A percentile compares a stretch with the other conserved stretches of the same genome.
Evolutionary conservation across 1,284 basidiomycete genomes (phyloP).

Genomic region (Afroboletus lepidellus): DNA sequence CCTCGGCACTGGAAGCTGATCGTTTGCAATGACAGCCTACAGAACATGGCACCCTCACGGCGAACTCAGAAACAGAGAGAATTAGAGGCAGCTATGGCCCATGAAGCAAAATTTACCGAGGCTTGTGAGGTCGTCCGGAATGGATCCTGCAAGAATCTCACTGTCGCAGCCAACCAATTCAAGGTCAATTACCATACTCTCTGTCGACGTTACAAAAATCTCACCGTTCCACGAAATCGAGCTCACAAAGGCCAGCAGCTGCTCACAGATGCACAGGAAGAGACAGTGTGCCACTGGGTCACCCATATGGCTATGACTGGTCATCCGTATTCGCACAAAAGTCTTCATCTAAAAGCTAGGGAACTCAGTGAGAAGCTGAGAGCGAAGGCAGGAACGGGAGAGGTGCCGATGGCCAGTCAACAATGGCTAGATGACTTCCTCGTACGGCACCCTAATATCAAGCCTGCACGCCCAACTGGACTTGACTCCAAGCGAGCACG

Average conservation of each 20-base stretch:
- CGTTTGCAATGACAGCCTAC: too few relatives aligned
- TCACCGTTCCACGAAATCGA: not conserved
- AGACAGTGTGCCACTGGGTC: not conserved
- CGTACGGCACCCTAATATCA: not conserved
- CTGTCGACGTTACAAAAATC: not conserved
- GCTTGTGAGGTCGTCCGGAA: not conserved
- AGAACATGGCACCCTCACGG: not conserved
- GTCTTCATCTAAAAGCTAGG: not conserved
- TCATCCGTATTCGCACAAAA: not conserved
- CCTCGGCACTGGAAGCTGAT: too few relatives aligned
- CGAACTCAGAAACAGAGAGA: not conserved
- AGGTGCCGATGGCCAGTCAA: not conserved
- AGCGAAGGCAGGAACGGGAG: not conserved
- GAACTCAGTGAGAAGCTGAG: not conserved
- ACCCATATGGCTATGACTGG: not conserved
- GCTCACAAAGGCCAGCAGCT: not conserved
- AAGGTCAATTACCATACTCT: not conserved
- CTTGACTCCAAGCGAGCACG: not conserved
- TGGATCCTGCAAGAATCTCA: not conserved
- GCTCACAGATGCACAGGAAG: not conserved
- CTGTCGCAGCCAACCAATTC: not conserved
- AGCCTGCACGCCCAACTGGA: not conserved
- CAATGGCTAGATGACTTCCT: not conserved
- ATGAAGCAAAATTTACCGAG: not conserved
- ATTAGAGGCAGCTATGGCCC: not conserved